Percentiles rank a stretch among this genome's conserved stretches.
These are phyloP conservation scores for Yamadazyma akitaensis DNA, from an alignment of 805 yeast genomes.

Conservation along the genomic window DNA sequence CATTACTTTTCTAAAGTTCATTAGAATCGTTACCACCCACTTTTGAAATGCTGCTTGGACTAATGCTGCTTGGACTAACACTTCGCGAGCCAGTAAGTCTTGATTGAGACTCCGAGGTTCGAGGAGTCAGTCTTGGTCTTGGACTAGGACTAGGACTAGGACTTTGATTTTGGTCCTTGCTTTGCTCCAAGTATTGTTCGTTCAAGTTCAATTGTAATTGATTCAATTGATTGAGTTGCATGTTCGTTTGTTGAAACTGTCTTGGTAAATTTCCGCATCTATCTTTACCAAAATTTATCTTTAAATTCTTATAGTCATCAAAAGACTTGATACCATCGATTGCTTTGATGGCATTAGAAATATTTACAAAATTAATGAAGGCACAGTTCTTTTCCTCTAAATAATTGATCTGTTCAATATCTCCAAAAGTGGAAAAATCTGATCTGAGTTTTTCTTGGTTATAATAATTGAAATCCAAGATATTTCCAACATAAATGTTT, in stretches of 20 bases:
- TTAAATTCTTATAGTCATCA: slow-evolving; percentile 58
- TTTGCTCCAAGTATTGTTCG: slow-evolving; percentile 10
- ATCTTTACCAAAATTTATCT: slow-evolving; percentile 90
- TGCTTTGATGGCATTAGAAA: slow-evolving; percentile 87
- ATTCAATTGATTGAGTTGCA: slow-evolving; percentile 8
- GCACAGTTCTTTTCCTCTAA: slow-evolving; percentile 83
- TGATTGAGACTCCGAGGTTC: slow-evolving; percentile 1
- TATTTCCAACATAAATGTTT: slow-evolving; percentile 82
- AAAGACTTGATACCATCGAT: slow-evolving; percentile 85
- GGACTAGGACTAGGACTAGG: slow-evolving; percentile 1
- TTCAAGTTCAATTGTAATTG: slow-evolving; percentile 9
- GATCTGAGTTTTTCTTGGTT: slow-evolving; percentile 59
- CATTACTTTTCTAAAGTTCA: slow-evolving; percentile 6
- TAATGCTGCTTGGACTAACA: slow-evolving; percentile 3
- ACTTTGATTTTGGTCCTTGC: not conserved
- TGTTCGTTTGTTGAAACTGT: slow-evolving; percentile 47
- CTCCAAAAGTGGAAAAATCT: slow-evolving; percentile 83
- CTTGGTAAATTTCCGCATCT: slow-evolving; percentile 94
- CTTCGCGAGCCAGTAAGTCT: slow-evolving; percentile 3
- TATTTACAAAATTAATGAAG: slow-evolving; percentile 86
- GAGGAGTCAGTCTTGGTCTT: slow-evolving; percentile 3
- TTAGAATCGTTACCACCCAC: slow-evolving; percentile 3
- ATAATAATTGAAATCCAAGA: slow-evolving; percentile 48
- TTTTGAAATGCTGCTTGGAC: slow-evolving; percentile 1
- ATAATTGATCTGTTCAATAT: slow-evolving; percentile 91